Base-by-base conservation (phyloP, 768 basidiomycete species). In the Gelatoporia subvermispora region DNA sequence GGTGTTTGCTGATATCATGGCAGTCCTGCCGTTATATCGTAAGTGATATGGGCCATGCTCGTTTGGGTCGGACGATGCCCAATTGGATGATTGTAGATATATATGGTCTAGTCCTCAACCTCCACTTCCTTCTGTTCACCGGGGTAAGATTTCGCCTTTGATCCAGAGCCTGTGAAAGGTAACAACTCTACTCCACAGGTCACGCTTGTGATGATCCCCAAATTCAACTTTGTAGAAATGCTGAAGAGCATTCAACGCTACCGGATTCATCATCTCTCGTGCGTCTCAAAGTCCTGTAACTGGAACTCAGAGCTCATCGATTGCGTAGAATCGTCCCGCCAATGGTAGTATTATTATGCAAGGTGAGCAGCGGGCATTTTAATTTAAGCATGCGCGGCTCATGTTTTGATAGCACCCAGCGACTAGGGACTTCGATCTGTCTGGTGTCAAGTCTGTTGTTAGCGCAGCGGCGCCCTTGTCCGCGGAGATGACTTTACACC, bases 81-180 rank as follows among this genome's bases (percentile, higher is more conserved):
- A n/a, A n/a, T n/a, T 9, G n/a, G 7, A 23, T 35, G 50, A 34
- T 49, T 68, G 63, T 53, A 79, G 84, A 86, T 57, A 84, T 85
- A 8, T 86, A 84, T 60, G 84, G 84, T 15, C 61, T 85, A 20
- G 73, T 83, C 17, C 74, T 82, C 49, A 79, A 76, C 61, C 76
- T 82, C 35, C 84, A 85, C 59, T 77, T 69, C 48, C 64, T 74
- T 42, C 50, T 86, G 25, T 84, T 79, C 56, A 66, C 68, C 36
- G 77, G 73, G 41, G 82, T 84, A 60, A 48, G 77, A 8, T 23
- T 9, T 13, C 16, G 9, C n/a, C 21, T 11, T 3, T 13, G 2
- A 2, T 3, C 13, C 17, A 17, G 10, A 8, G 8, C 39, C 24
- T 23, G 41, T 39, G 10, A 20, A 11, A 16, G 2, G 7, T 17